A percentile compares a stretch with the other conserved stretches of the same genome.
phyloP scores from a whole-genome alignment of 1,284 basidiomycete genomes.

The Cutaneotrichosporon arboriforme region DNA sequence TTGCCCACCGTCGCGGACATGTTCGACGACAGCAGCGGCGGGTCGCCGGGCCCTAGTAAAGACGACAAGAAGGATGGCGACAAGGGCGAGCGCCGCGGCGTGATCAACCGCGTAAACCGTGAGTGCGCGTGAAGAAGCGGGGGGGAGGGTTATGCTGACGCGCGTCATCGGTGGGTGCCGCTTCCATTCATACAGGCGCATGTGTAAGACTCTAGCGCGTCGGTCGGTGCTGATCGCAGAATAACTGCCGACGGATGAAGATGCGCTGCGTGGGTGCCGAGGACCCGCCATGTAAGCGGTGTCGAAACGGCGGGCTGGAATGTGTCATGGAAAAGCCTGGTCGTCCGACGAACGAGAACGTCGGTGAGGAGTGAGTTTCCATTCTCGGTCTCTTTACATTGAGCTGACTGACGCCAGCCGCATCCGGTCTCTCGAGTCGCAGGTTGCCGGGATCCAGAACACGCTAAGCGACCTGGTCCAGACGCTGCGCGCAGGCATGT shows the following conservation, averaged over 20 bases:
- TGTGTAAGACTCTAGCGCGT: conserved; percentile 28
- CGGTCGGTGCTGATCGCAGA: conserved; percentile 31
- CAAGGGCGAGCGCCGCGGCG: conserved; percentile 32
- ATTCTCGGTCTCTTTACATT: too few species aligned
- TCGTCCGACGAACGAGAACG: conserved; percentile 54
- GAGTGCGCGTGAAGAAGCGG: conserved; percentile 12
- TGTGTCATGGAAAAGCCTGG: conserved; percentile 90
- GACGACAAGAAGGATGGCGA: conserved; percentile 9
- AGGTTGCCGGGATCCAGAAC: conserved; percentile 74
- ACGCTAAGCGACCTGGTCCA: conserved; percentile 71
- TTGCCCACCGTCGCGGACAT: too few species aligned
- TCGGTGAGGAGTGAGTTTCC: conserved; percentile 64
- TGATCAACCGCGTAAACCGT: conserved; percentile 47
- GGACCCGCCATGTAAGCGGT: conserved; percentile 87
- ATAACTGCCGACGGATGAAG: conserved; percentile 51
- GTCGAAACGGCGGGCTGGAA: conserved; percentile 74
- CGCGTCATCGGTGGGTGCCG: neutral
- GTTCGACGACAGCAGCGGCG: neutral
- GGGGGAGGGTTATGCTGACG: neutral
- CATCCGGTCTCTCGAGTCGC: conserved; percentile 75
- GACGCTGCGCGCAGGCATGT: conserved; percentile 37
- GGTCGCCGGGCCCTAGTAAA: conserved; percentile 8
- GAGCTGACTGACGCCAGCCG: conserved; percentile 54
- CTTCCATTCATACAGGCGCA: conserved; percentile 24
- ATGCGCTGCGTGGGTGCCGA: conserved; percentile 67